Evolutionary conservation across 257 asterid genomes (phyloP), one percentile per base, ranked within the genome.

Genomic region (Lavandula angustifolia): DNA sequence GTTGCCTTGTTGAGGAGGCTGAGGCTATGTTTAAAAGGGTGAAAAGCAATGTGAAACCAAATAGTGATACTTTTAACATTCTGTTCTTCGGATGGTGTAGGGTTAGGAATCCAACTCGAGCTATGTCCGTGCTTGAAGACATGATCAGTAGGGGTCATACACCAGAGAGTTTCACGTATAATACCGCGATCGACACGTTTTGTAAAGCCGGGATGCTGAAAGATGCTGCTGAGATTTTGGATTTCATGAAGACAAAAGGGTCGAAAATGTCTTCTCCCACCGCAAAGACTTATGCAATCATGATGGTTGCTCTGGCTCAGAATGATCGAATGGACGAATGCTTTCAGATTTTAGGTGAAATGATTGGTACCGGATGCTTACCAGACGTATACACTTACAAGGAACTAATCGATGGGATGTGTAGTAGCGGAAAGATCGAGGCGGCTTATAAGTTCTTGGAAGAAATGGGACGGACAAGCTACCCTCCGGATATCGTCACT

Each of bases 1-100:
- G 99, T 59, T 47, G 84, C 41, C 95, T 92, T 42, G 94, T 87
- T 56, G 94, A 87, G 82, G 95, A 87, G 40, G 96, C 96, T 17
- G 97, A 89, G 69, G 63, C 77, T 2, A 74, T 92, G 96, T 78
- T 79, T 51, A 50, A 64, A 68, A 79, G 86, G 71, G 91, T 89
- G 64, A 76, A 73, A 59, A 70, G 68, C 73, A 87, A 85, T 83
- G 71, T 92, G 29, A 84, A 76, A 60, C 97, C 94, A 1, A 84
- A 81, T 78, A 85, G 88, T 4, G 89, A 85, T 61, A 85, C 99
- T 0, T 92, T 84, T 72, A 92, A 89, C 55, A 82, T 86, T 5
- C 72, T 92, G 83, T 89, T 92, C 71, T 89, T 89, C 1, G 97
- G 97, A 16, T 89, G 97, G 97, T 89, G 97, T 47, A 79, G 95